Conservation (phyloP, 176 grass and related monocot species). For the Oryza meyeriana region DNA sequence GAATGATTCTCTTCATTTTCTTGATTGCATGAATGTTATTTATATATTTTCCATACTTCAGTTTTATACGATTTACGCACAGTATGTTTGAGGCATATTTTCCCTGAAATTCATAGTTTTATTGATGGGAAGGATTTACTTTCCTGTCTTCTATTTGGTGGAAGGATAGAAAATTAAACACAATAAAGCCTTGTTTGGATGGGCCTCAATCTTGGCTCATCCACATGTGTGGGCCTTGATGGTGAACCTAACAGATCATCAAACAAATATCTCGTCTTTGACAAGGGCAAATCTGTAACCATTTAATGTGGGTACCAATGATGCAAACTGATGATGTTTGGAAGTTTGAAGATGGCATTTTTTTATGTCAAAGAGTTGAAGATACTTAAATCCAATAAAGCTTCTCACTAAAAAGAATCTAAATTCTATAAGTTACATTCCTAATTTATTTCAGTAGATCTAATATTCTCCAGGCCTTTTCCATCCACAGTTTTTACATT, state of each 20-base stretch:
- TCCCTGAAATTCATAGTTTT: conserved; percentile 20
- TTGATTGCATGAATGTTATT: background rate
- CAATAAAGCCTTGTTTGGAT: background rate
- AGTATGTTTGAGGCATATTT: conserved; percentile 1
- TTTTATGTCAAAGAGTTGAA: background rate
- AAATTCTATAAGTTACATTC: background rate
- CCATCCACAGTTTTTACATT: background rate
- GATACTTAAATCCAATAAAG: background rate
- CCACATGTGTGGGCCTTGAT: background rate
- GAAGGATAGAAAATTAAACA: background rate
- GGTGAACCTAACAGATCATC: background rate
- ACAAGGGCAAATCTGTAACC: background rate
- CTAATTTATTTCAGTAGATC: background rate
- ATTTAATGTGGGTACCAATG: background rate
- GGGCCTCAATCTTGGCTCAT: background rate
- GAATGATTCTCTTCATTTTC: background rate
- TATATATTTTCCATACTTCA: background rate
- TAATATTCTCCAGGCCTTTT: background rate
- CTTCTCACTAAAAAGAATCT: background rate
- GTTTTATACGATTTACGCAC: conserved; percentile 18
- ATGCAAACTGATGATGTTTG: background rate
- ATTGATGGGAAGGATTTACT: background rate
- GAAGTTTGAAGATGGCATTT: background rate
- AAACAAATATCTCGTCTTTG: background rate
- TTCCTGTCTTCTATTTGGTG: conserved; percentile 17